Conservation (phyloP, 1,139 yeast species). For the Petasospora fabianii region DNA sequence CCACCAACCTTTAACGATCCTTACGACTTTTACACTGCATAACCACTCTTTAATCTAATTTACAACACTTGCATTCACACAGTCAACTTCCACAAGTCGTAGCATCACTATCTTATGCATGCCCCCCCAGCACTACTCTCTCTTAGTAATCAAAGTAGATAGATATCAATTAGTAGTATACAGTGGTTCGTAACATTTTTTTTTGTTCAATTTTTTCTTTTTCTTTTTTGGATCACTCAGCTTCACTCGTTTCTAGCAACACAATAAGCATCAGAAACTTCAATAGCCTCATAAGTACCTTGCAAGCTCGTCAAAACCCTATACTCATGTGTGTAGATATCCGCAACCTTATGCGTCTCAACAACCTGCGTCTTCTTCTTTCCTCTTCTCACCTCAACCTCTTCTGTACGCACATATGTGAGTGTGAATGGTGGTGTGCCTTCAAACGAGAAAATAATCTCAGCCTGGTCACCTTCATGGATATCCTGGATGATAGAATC, state of each 20-base stretch:
- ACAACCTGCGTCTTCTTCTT: slow-evolving; percentile 47
- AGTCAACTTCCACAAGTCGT: too few relatives aligned
- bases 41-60: too few relatives aligned
- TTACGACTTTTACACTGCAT: too few relatives aligned
- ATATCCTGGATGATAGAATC: slow-evolving; percentile 72
- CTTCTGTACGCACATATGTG: slow-evolving; percentile 51
- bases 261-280: slow-evolving; percentile 80
- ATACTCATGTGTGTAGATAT: slow-evolving; percentile 66
- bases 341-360: slow-evolving; percentile 72
- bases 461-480: slow-evolving; percentile 87
- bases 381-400: slow-evolving; percentile 32
- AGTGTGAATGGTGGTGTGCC: slow-evolving; percentile 71
- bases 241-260: slow-evolving; percentile 36
- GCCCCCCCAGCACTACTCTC: too few relatives aligned
- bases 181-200: too few relatives aligned
- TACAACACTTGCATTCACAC: too few relatives aligned
- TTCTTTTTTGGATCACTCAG: not conserved
- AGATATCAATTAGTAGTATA: slow-evolving; percentile 2
- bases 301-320: slow-evolving; percentile 75
- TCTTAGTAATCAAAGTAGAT: too few relatives aligned
- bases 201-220: not conserved
- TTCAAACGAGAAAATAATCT: slow-evolving; percentile 59
- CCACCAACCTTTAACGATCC: too few relatives aligned
- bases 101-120: too few relatives aligned
- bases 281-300: slow-evolving; percentile 92